Evolutionary conservation across 208 protist species (phyloP).

Genomic region (Endotrypanum monterogeii): DNA sequence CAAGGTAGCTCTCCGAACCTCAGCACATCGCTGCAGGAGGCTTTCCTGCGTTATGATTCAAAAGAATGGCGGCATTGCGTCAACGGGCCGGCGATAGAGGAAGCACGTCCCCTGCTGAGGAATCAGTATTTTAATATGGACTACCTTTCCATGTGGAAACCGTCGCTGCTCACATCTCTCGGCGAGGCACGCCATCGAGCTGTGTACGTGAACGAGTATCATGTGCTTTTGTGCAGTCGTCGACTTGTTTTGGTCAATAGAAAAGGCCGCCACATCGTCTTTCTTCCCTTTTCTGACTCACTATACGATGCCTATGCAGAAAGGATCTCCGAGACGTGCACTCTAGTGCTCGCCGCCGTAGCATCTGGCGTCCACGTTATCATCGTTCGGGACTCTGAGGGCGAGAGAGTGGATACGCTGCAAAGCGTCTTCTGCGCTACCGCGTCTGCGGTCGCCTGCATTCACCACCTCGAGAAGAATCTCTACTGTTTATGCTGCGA

Average conservation of each 20-base stretch:
- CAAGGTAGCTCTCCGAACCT: conserved; percentile 12
- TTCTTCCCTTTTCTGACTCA: conserved; percentile 52
- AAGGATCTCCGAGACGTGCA: conserved; percentile 26
- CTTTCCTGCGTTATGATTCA: conserved; percentile 22
- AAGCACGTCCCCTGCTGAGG: conserved; percentile 17
- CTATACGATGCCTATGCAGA: conserved; percentile 64
- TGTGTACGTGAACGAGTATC: conserved; percentile 36
- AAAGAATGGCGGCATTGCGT: conserved; percentile 1
- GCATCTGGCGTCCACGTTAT: conserved; percentile 51
- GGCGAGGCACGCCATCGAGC: conserved; percentile 23
- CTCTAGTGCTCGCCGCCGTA: conserved; percentile 57
- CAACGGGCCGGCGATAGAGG: conserved; percentile 7
- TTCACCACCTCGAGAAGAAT: conserved; percentile 48
- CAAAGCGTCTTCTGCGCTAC: conserved; percentile 33
- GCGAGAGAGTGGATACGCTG: conserved; percentile 15
- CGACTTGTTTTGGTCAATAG: conserved; percentile 54
- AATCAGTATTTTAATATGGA: conserved; percentile 37
- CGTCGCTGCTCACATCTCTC: conserved; percentile 27
- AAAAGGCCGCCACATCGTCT: conserved; percentile 43
- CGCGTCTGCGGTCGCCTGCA: conserved; percentile 34
- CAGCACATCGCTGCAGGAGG: conserved; percentile 12
- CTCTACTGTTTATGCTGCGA: conserved; percentile 63
- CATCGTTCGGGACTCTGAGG: conserved; percentile 31
- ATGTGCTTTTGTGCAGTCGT: conserved; percentile 45
- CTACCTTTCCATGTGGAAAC: conserved; percentile 28